These are phyloP conservation scores for Mucor indicus DNA, from an alignment of 371 early-diverging fungal species.

Conservation along the genomic window DNA sequence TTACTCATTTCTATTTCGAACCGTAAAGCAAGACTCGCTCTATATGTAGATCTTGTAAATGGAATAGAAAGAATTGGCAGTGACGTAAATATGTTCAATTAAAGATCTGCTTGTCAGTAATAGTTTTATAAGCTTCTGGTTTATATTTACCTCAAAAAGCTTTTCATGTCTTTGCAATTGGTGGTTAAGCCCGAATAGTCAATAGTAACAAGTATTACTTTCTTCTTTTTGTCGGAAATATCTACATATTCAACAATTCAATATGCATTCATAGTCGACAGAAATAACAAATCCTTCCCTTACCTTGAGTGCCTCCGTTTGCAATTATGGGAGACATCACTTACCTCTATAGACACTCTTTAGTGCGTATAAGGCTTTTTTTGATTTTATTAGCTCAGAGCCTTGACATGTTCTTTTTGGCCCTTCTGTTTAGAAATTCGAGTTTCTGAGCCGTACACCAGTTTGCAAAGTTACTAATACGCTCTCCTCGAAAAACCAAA, in stretches of 20 bases:
- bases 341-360: no score
- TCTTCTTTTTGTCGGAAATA: conserved; percentile 16
- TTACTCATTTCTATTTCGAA: conserved; percentile 12
- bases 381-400: no score
- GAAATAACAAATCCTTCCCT: conserved; percentile 16
- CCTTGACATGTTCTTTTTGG: no score
- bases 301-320: conserved; percentile 16
- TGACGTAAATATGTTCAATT: conserved; percentile 10
- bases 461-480: no score
- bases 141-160: conserved; percentile 18
- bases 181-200: no score
- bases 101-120: conserved; percentile 19
- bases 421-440: no score
- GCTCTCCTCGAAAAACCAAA: no score
- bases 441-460: no score
- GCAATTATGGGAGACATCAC: conserved; percentile 16
- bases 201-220: no score
- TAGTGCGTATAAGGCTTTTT: no score
- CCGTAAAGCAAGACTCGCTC: conserved; percentile 11
- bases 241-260: no score
- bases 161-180: conserved; percentile 15
- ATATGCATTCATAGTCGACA: no score
- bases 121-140: conserved; percentile 15
- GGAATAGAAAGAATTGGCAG: conserved; percentile 6
- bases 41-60: conserved; percentile 10